Base-by-base conservation (phyloP, 768 basidiomycete genomes). In the Phaeolepiota aurea region DNA sequence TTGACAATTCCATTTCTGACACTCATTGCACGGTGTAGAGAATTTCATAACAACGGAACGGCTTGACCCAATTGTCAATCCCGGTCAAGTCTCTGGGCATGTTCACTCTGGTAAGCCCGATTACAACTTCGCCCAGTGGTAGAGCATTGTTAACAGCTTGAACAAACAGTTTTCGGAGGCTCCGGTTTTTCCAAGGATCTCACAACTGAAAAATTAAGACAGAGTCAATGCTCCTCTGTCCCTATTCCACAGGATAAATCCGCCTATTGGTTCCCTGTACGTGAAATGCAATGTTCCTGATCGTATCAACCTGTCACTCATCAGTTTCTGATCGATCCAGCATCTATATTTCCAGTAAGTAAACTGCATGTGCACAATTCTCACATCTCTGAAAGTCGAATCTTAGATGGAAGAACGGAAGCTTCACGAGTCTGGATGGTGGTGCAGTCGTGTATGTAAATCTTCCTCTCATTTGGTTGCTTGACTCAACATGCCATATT, bases 301-400 rank as follows among this genome's bases (percentile, higher is more conserved):
- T n/a, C n/a, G n/a, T n/a, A n/a, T n/a, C n/a, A n/a, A n/a, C n/a
- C n/a, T n/a, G n/a, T n/a, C n/a, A n/a, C n/a, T n/a, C n/a, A n/a
- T n/a, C n/a, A n/a, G n/a, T n/a, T n/a, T n/a, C n/a, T n/a, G n/a
- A n/a, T n/a, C 19, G 37, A 32, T 43, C 18, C 37, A 73, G 69
- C 64, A 69, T 40, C 53, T 75, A 23, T 74, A 75, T 51, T 74
- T 75, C 53, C 66, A 74, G 70, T 72, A n/a, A n/a, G n/a, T n/a
- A n/a, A n/a, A n/a, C n/a, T n/a, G n/a, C n/a, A n/a, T n/a, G n/a
- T n/a, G n/a, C n/a, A n/a, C n/a, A n/a, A n/a, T n/a, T n/a, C n/a
- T n/a, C n/a, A n/a, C n/a, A n/a, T n/a, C n/a, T n/a, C n/a, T n/a
- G n/a, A n/a, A n/a, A n/a, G n/a, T n/a, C n/a, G n/a, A n/a, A n/a